Evolutionary conservation across 1,139 yeast species (phyloP), one percentile per base, ranked within the genome.

Genomic region (Schwanniomyces etchellsii): DNA sequence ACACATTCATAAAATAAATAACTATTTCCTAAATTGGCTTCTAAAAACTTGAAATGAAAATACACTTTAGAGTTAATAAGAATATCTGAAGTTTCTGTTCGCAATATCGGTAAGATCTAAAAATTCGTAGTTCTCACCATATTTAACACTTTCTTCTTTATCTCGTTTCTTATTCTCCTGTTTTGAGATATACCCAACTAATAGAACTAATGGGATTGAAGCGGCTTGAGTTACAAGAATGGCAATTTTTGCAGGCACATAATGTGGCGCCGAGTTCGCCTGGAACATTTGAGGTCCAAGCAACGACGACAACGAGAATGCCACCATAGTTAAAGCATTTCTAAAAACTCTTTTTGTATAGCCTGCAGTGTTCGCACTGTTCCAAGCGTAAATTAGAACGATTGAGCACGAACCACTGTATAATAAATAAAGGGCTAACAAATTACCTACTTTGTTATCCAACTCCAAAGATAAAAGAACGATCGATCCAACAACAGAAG

Each of bases 231-330:
- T 46, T 3, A 52, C 55, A 29, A 63, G 46, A 27, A 63, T 48
- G 2, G 58, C 49, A 9, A 60, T 51, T 32, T 62, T 61, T 3
- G 70, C 70, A 2, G 64, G 57, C 6, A 43, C 41, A 37, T 61
- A 64, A n/a, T 47, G 31, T 3, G 62, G 55, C 7, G 45, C 45
- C 23, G 43, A 44, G 24, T 48, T 42, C 3, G 51, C 50, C 34
- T 55, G 57, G 38, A 63, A 62, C 17, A 62, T 35, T 38, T 63
- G 70, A 1, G 70, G 70, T 0, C 68, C 70, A 32, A 63, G 59
- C 11, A 63, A 45, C 29, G 57, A 47, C 1, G 64, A 67, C 11
- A 58, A 39, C 3, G 67, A 55, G 31, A 60, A 60, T 16, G 57
- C 58, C 31, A 60, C 48, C 67, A 57, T 55, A 0, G 60, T 54